These are phyloP conservation scores for Sarcomyxa edulis DNA, from an alignment of 768 basidiomycete species.

Conservation along the genomic window DNA sequence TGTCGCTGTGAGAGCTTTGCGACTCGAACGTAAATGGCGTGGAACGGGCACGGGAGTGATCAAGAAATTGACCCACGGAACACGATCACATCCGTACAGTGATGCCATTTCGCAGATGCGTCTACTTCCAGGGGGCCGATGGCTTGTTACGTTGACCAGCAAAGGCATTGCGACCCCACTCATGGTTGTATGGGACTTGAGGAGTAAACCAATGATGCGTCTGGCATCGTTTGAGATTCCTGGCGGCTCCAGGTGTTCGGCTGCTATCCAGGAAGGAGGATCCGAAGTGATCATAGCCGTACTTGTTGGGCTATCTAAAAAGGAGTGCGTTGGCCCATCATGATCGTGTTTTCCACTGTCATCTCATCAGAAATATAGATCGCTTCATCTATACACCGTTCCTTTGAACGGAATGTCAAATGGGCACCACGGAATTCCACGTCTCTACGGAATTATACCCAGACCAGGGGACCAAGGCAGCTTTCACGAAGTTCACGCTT, in stretches of 20 bases:
- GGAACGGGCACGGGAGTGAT: constrained; percentile 28
- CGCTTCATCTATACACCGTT: no score
- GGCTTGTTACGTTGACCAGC: constrained; percentile 40
- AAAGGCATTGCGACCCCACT: no score
- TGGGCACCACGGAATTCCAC: no score
- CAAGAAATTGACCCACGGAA: constrained; percentile 29
- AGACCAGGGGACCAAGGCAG: constrained; percentile 12
- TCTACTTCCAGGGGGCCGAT: constrained; percentile 37
- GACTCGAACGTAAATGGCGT: constrained; percentile 48
- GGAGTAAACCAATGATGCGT: constrained; percentile 6
- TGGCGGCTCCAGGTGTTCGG: constrained; percentile 25
- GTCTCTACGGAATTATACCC: constrained; percentile 8
- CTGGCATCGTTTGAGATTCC: constrained; percentile 4
- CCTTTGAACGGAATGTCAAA: no score
- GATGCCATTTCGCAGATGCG: constrained; percentile 43
- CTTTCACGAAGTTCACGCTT: constrained; percentile 19
- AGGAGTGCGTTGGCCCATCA: constrained; percentile 11
- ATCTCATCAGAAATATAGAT: no score
- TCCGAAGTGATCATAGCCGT: constrained; percentile 15
- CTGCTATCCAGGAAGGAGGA: constrained; percentile 21
- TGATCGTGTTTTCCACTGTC: no score
- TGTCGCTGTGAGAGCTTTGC: constrained; percentile 36
- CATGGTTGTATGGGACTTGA: no score
- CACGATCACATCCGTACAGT: constrained; percentile 31
- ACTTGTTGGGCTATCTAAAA: constrained; percentile 1